Evolutionary conservation across 371 early-diverging fungal genomes (phyloP), one percentile per base, ranked within the genome.

Genomic region (Batrachochytrium dendrobatidis): DNA sequence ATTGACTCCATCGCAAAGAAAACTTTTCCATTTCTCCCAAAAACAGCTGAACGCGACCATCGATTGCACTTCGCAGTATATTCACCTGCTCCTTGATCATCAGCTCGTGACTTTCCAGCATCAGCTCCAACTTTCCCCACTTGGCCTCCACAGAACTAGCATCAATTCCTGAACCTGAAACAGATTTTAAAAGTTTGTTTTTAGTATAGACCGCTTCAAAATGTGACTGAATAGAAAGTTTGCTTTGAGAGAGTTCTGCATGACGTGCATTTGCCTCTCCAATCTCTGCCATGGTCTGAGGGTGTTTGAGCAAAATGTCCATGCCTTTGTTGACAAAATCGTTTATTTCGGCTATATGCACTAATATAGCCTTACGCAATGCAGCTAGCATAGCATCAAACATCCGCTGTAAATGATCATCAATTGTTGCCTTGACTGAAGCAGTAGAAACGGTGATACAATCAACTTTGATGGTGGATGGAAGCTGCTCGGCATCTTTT

Each of bases 41-140:
- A 39, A 69, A 67, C 15, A 59, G 54, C 32, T 64, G 58, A 26
- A 52, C 62, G 30, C 81, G 53, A 1, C 68, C 66, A n/a, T 81
- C 76, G 20, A 80, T 75, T 10, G 66, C 71, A 25, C 61, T 56
- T n/a, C 67, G 57, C n/a, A 79, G 65, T 26, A 71, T 50, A 31
- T 79, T 78, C 5, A 76, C 71, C 56, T 81, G 81, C 56, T 81
- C 81, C 39, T 69, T 60, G 56, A 81, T 68, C 65, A 81, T 74
- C 49, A 81, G 45, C 55, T 81, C 79, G 55, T 79, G 78, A 44
- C 78, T 70, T 56, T 81, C 76, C 12, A 81, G 59, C 72, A 79
- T 72, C 0, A 81, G 34, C 53, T 81, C 81, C 32, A 81, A 49
- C 54, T 76, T 73, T 54, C 60, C 65, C 77, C 77, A 79, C 32